Evolutionary conservation across 2,329 filamentous ascomycete genomes (phyloP), one percentile per base, ranked within the genome.

Genomic region (Coniochaeta ligniaria): DNA sequence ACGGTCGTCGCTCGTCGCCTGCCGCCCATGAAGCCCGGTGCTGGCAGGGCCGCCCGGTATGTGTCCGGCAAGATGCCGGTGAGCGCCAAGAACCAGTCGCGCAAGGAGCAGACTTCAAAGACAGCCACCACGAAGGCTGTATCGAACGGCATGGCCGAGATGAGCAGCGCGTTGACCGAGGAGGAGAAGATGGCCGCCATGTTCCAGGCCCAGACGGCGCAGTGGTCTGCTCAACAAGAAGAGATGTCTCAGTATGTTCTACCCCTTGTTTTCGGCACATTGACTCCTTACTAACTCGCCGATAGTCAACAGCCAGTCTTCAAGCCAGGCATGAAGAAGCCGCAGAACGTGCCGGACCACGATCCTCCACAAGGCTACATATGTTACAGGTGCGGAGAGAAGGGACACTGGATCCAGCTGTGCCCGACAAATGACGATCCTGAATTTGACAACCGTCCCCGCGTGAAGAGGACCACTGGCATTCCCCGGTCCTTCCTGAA

Each of bases 351-450:
- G 31, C 95, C 95, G 4, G 93, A 96, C 68, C 93, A 96, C 70
- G 92, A 95, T 54, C 93, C 95, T 2, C 95, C 95, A 1, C 89
- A 90, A 59, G 93, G 93, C 59, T 99, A 99, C 74, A 89, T 97
- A 63, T 99, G 95, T 77, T 96, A 97, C 73, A 89, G 95, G 57
- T 99, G 95, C 75, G 90, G 92, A 63, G 90, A 97, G 74, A 97
- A 97, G 77, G 95, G 93, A n/a, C 95, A 99, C 74, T 99, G 94
- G 94, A 99, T 99, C 64, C 94, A 98, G 76, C 85, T 91, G 59
- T 99, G 95, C 71, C 95, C 95, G 7, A 99, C 94, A n/a, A 99
- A 99, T 73, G 92, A 96, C 73, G 93, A 99, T 66, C 94, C 95
- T 3, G 93, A 92, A 63, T 98, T 93, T 74, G 95, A 99, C 76